Conservation (phyloP, 2,329 filamentous ascomycete genomes). For the Pseudocercospora ulei region DNA sequence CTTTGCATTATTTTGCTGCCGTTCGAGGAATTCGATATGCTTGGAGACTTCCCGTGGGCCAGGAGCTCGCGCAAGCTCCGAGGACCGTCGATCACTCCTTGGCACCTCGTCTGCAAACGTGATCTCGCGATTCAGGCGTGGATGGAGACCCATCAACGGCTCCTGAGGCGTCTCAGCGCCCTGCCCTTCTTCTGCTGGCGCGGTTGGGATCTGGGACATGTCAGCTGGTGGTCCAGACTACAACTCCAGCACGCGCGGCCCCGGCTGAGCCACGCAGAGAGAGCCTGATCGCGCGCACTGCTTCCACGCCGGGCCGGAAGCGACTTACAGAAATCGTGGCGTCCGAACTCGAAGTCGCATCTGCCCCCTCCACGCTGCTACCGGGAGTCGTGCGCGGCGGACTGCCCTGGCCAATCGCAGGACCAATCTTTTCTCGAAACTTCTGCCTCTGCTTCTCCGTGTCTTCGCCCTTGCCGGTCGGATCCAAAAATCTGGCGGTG, state of each 20-base stretch:
- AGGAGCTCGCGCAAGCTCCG: conserved; percentile 44
- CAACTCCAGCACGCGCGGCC: no score
- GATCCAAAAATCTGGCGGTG: conserved; percentile 41
- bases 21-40: conserved; percentile 79
- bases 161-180: conserved; percentile 8
- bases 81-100: conserved; percentile 24
- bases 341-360: conserved; percentile 17
- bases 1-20: conserved; percentile 56
- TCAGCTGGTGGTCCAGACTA: no score
- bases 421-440: conserved; percentile 37
- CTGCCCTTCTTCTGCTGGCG: conserved; percentile 11
- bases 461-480: conserved; percentile 43
- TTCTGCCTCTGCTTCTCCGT: conserved; percentile 38
- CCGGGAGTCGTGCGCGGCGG: conserved; percentile 8
- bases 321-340: conserved; percentile 12
- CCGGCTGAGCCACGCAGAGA: no score
- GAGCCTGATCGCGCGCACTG: no score
- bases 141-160: conserved; percentile 27
- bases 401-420: conserved; percentile 28
- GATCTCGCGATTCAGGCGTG: conserved; percentile 43
- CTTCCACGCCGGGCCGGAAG: no score
- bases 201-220: no score
- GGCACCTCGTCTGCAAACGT: conserved; percentile 59
- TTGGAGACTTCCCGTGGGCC: conserved; percentile 46
- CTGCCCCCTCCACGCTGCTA: conserved; percentile 3